Base-by-base conservation (phyloP, 805 yeast species). In the Wickerhamomyces chambardii region DNA sequence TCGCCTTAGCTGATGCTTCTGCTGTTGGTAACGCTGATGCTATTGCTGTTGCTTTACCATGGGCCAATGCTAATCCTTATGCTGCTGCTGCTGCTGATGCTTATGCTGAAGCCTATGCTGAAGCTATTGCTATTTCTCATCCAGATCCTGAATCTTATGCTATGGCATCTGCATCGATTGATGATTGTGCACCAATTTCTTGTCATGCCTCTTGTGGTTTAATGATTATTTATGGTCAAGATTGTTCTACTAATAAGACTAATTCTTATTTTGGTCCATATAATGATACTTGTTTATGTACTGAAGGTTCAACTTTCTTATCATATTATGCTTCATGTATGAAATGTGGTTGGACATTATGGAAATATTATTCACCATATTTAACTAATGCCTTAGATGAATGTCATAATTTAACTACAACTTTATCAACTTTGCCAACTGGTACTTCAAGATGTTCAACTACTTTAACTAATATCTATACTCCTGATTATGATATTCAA, bases 301-400 rank as follows among this genome's bases (percentile, higher is more conserved):
- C 32, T 17, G 17, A 29, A 18, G 45, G 34, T 12, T 17, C 38
- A 12, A 12, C 27, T 15, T 46, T 43, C 39, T 35, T 31, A 31
- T 21, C 19, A 4, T 31, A 35, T 21, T 43, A 44, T 21, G 44
- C 43, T 12, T 44, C 32, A 3, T 56, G 61, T 45, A 40, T 55
- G 19, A 56, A 47, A 30, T 56, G 61, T 45, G 61, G 60, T 30
- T 55, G 59, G 60, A 55, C 59, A 42, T 36, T 56, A 24, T 56
- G 53, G 53, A 31, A 42, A 12, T 50, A 53, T 38, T 55, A 55
- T 37, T 48, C 46, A 14, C 11, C 29, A 0, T 53, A 36, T 42
- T 42, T 56, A 27, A 32, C 43, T 3, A 36, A 40, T 15, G 47
- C 58, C 4, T 39, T 53, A 33, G 42, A 37, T 15, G 47, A 32